Percentiles rank a stretch among this genome's conserved stretches.
Conservation (phyloP, 2,329 filamentous ascomycete genomes). For the Rasamsonia emersonii region DNA sequence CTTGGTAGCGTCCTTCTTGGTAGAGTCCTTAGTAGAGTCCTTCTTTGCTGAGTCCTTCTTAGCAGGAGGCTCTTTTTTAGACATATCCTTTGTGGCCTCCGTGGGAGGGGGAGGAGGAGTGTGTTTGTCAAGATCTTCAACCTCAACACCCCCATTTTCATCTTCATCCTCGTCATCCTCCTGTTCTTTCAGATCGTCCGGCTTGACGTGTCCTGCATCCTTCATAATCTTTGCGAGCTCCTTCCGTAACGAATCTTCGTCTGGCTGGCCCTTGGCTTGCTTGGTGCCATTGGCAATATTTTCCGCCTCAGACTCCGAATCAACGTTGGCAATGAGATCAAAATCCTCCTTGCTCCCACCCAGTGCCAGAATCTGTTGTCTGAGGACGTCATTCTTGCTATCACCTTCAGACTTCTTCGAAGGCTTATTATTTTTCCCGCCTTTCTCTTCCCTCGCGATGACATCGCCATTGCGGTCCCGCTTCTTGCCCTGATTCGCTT, state of each 20-base stretch:
- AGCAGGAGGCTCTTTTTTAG: slow-evolving; percentile 13
- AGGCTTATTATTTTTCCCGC: slow-evolving; percentile 13
- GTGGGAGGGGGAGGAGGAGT: slow-evolving; percentile 14
- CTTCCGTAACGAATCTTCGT: slow-evolving; percentile 32
- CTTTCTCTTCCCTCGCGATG: slow-evolving; percentile 28
- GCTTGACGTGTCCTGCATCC: slow-evolving; percentile 21
- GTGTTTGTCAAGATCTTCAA: slow-evolving; percentile 23
- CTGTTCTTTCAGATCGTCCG: slow-evolving; percentile 20
- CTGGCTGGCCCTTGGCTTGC: slow-evolving; percentile 18
- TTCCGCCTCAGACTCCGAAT: slow-evolving; percentile 41
- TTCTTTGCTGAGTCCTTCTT: slow-evolving; percentile 12
- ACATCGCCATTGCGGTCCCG: slow-evolving; percentile 38
- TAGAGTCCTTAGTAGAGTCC: slow-evolving; percentile 12
- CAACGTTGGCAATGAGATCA: slow-evolving; percentile 35
- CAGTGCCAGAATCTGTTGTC: slow-evolving; percentile 37
- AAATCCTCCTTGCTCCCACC: slow-evolving; percentile 44
- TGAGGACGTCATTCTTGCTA: slow-evolving; percentile 22
- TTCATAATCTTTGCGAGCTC: slow-evolving; percentile 29
- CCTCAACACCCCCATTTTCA: slow-evolving; percentile 19
- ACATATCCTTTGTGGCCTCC: slow-evolving; percentile 16
- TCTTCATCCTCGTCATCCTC: slow-evolving; percentile 24
- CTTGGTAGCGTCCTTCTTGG: not conserved
- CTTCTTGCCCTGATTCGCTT: slow-evolving; percentile 32
- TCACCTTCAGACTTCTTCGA: slow-evolving; percentile 11
- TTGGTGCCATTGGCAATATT: slow-evolving; percentile 15